phyloP scores from a whole-genome alignment of 2,329 filamentous ascomycete species.

The Sporothrix pseudoabietina region DNA sequence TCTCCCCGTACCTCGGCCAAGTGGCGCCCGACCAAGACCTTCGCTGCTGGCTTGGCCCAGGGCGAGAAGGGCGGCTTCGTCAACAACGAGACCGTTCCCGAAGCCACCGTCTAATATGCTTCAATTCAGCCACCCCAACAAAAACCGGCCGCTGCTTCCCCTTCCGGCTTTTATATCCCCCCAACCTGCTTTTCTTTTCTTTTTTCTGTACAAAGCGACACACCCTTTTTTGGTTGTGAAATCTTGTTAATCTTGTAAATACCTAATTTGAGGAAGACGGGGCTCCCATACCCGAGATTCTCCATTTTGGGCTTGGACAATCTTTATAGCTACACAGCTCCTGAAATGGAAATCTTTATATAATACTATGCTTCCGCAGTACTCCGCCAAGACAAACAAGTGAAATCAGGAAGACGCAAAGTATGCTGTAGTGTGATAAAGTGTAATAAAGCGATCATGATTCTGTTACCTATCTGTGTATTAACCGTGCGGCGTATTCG shows the following conservation, averaged over 20 bases:
- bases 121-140: neutral
- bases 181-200: neutral
- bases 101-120: neutral
- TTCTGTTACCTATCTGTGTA: no score
- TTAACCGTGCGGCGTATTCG: no score
- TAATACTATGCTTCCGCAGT: neutral
- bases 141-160: neutral
- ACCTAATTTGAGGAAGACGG: conserved; percentile 3
- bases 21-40: conserved; percentile 74
- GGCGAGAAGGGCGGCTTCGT: conserved; percentile 3
- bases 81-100: neutral
- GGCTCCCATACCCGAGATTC: neutral
- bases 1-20: conserved; percentile 73
- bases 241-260: neutral
- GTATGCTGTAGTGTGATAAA: no score
- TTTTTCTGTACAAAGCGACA: neutral
- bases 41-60: conserved; percentile 48
- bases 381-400: no score
- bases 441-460: no score
- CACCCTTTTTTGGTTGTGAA: neutral
- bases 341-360: neutral
- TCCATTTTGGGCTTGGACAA: neutral
- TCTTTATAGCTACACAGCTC: neutral
- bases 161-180: neutral
- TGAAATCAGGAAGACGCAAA: no score